Conservation (phyloP, 495 filamentous ascomycete species). For the Cladorrhinum samala region DNA sequence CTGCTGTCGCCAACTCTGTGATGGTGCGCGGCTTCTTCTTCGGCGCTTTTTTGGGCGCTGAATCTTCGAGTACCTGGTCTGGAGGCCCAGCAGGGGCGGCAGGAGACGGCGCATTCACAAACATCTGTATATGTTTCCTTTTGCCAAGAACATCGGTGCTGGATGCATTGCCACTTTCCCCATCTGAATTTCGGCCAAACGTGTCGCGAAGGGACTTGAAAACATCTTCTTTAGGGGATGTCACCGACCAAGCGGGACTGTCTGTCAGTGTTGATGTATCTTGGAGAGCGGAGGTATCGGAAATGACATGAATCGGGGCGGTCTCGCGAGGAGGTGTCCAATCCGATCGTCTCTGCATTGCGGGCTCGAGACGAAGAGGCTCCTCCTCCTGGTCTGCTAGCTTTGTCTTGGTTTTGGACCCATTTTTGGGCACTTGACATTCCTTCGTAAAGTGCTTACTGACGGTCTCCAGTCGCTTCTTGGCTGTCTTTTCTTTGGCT, state of each 20-base stretch:
- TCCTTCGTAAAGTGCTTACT: slow-evolving; percentile 33
- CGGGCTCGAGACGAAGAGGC: slow-evolving; percentile 36
- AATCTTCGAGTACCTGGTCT: slow-evolving; percentile 14
- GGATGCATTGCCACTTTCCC: neutral
- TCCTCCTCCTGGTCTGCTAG: slow-evolving; percentile 20
- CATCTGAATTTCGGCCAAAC: slow-evolving; percentile 23
- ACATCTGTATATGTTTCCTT: slow-evolving; percentile 45
- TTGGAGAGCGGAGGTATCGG: slow-evolving; percentile 23
- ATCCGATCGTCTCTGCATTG: slow-evolving; percentile 42
- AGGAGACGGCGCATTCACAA: slow-evolving; percentile 19
- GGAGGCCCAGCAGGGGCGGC: slow-evolving; percentile 13
- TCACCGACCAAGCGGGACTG: neutral
- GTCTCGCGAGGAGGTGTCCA: slow-evolving; percentile 55
- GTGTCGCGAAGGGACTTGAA: slow-evolving; percentile 31
- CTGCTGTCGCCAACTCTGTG: slow-evolving; percentile 74
- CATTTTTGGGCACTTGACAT: slow-evolving; percentile 1
- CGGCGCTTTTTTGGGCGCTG: slow-evolving; percentile 49
- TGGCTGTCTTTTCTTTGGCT: slow-evolving; percentile 19
- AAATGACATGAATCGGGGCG: neutral
- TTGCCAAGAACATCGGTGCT: slow-evolving; percentile 35
- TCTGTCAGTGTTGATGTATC: slow-evolving; percentile 21
- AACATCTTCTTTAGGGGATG: slow-evolving; percentile 13
- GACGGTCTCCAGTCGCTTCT: slow-evolving; percentile 26
- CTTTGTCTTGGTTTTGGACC: slow-evolving; percentile 1
- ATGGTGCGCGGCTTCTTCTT: slow-evolving; percentile 78